A percentile compares a stretch with the other conserved stretches of the same genome.
Evolutionary conservation across 2,329 filamentous ascomycete species (phyloP).

Genomic region (Aspergillus pseudotamarii): DNA sequence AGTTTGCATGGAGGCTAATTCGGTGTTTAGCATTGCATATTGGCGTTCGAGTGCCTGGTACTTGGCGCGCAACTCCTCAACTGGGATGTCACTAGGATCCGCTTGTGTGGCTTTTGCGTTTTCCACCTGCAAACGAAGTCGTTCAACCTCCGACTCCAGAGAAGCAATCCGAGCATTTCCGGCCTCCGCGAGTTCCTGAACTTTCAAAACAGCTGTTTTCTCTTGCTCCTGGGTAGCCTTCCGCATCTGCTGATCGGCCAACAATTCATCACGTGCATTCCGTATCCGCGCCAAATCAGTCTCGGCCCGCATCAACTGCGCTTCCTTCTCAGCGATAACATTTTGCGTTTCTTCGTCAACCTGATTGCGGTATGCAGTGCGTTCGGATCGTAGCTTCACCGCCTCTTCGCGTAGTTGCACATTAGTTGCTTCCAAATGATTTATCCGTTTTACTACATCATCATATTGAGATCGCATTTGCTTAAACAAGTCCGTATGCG

Average conservation of each 20-base stretch:
- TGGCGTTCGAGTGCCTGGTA: slow-evolving; percentile 76
- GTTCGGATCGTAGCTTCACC: slow-evolving; percentile 80
- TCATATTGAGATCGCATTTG: slow-evolving; percentile 87
- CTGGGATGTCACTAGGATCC: slow-evolving; percentile 61
- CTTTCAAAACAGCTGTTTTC: slow-evolving; percentile 67
- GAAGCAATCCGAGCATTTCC: slow-evolving; percentile 79
- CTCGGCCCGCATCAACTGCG: slow-evolving; percentile 77
- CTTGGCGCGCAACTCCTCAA: slow-evolving; percentile 73
- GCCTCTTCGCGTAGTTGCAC: slow-evolving; percentile 81
- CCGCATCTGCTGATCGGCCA: slow-evolving; percentile 77
- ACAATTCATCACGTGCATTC: slow-evolving; percentile 78
- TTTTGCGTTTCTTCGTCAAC: slow-evolving; percentile 78
- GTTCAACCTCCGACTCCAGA: slow-evolving; percentile 79
- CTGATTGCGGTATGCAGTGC: slow-evolving; percentile 77
- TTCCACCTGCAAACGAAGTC: slow-evolving; percentile 63
- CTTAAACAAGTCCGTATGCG: slow-evolving; percentile 91
- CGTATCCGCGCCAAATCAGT: slow-evolving; percentile 84
- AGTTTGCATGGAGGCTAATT: slow-evolving; percentile 84
- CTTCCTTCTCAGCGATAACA: slow-evolving; percentile 75
- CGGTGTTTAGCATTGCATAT: slow-evolving; percentile 80
- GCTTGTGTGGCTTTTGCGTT: slow-evolving; percentile 45
- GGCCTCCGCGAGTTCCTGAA: slow-evolving; percentile 78
- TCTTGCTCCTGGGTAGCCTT: slow-evolving; percentile 80
- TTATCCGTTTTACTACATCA: slow-evolving; percentile 87
- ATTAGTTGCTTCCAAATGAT: slow-evolving; percentile 87